Conservation (phyloP, 768 basidiomycete genomes). For the Paxillus ammoniavirescens region DNA sequence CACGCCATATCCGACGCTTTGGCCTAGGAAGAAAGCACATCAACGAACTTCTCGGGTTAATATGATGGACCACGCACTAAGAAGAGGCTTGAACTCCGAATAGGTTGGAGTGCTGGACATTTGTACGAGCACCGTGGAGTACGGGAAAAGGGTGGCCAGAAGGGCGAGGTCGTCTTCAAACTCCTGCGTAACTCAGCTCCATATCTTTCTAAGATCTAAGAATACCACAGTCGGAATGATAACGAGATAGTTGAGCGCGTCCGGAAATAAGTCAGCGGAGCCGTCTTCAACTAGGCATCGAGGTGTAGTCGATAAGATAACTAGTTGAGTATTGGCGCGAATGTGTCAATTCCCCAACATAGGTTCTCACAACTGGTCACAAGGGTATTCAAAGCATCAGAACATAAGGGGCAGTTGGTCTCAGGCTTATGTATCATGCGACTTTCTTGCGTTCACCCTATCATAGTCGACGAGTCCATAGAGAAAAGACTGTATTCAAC, state of each 20-base stretch:
- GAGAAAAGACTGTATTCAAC: no score
- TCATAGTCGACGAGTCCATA: no score
- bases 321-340: not conserved
- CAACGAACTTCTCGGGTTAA: not conserved
- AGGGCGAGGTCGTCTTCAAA: not conserved
- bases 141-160: not conserved
- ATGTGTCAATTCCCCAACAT: not conserved
- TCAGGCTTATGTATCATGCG: not conserved
- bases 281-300: not conserved
- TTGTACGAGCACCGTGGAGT: not conserved
- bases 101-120: conserved; percentile 19
- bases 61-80: conserved; percentile 25
- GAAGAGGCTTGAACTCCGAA: conserved; percentile 41
- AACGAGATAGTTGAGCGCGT: not conserved
- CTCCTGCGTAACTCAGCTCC: not conserved
- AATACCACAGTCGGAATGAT: not conserved
- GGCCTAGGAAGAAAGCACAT: conserved; percentile 23
- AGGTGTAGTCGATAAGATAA: not conserved
- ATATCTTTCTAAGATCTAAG: conserved; percentile 1
- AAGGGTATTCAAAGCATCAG: not conserved
- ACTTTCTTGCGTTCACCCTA: not conserved
- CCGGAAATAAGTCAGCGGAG: conserved; percentile 2
- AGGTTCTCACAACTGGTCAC: not conserved
- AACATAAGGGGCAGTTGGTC: not conserved
- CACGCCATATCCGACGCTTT: conserved; percentile 50